Evolutionary conservation across 78 protist genomes (phyloP).

Genomic region (Mastigamoeba balamuthi): DNA sequence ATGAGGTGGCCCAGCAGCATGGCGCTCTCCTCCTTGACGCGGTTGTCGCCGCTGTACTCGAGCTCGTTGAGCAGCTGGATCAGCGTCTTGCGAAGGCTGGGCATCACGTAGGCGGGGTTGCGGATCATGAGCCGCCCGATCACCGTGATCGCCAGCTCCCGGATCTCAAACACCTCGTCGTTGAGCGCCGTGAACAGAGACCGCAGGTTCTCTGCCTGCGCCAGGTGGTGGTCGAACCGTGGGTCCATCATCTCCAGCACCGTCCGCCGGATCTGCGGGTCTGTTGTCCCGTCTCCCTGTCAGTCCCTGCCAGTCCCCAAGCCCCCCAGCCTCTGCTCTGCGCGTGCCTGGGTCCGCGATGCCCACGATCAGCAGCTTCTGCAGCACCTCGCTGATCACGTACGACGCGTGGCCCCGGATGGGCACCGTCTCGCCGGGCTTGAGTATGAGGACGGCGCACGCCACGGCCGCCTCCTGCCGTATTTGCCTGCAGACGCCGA

Average conservation of each 20-base stretch:
- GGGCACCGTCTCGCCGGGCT: conserved; percentile 17
- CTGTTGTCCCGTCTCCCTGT: neutral
- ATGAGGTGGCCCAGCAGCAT: conserved; percentile 65
- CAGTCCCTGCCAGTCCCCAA: too few relatives aligned
- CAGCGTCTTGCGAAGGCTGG: conserved; percentile 81
- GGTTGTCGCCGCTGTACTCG: conserved; percentile 43
- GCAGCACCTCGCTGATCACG: conserved; percentile 56
- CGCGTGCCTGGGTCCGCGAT: conserved; percentile 68
- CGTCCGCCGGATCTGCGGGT: conserved; percentile 56
- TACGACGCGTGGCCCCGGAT: conserved; percentile 28
- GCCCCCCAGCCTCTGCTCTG: too few relatives aligned
- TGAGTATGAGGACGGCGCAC: neutral
- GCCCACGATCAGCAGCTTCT: conserved; percentile 48
- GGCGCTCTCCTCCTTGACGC: conserved; percentile 56
- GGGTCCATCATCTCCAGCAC: conserved; percentile 38
- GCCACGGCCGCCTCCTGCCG: conserved; percentile 52
- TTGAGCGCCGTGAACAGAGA: conserved; percentile 57
- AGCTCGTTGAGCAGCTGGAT: conserved; percentile 83
- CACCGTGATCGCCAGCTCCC: conserved; percentile 62
- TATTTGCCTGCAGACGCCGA: neutral
- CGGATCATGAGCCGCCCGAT: conserved; percentile 77
- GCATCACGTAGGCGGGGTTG: conserved; percentile 92
- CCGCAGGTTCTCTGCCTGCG: conserved; percentile 66
- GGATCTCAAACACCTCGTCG: conserved; percentile 50
- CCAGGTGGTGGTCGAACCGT: conserved; percentile 61